phyloP scores from a whole-genome alignment of 768 basidiomycete species.

The Suillus lakei region DNA sequence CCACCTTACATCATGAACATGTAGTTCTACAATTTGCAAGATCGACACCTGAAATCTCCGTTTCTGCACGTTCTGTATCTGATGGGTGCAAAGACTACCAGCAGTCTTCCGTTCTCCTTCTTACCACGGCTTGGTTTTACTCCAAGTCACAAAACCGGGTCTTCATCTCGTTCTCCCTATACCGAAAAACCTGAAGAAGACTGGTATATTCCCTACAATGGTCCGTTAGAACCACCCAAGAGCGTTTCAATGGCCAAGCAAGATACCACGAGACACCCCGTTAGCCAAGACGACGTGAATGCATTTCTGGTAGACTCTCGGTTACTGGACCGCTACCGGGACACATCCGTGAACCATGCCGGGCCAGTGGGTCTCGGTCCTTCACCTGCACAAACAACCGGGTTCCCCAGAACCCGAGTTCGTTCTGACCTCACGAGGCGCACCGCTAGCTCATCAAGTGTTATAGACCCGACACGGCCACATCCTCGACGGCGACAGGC shows the following conservation, averaged over 20 bases:
- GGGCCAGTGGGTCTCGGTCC: slow-evolving; percentile 1
- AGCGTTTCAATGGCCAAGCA: slow-evolving; percentile 30
- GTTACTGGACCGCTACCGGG: slow-evolving; percentile 35
- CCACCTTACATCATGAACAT: slow-evolving; percentile 7
- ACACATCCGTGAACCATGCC: neutral
- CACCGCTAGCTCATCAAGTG: slow-evolving; percentile 41
- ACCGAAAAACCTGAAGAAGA: slow-evolving; percentile 43
- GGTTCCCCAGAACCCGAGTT: slow-evolving; percentile 30
- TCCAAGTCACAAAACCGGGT: slow-evolving; percentile 20
- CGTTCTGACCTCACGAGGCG: slow-evolving; percentile 49
- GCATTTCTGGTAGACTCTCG: slow-evolving; percentile 32
- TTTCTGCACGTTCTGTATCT: slow-evolving; percentile 5
- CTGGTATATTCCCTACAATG: slow-evolving; percentile 71
- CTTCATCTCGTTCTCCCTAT: slow-evolving; percentile 20
- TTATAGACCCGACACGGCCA: slow-evolving; percentile 39
- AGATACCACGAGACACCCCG: slow-evolving; percentile 49
- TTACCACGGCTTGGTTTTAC: slow-evolving; percentile 42
- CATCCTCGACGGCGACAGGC: slow-evolving; percentile 39
- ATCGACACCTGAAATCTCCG: neutral
- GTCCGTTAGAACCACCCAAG: slow-evolving; percentile 56
- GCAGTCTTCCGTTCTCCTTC: slow-evolving; percentile 40
- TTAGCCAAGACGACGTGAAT: slow-evolving; percentile 36
- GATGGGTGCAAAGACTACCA: slow-evolving; percentile 42
- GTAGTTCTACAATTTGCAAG: neutral
- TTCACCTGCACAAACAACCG: slow-evolving; percentile 12